These are phyloP conservation scores for Globisporangium spiculum DNA, from an alignment of 352 stramenopile species.

Conservation along the genomic window DNA sequence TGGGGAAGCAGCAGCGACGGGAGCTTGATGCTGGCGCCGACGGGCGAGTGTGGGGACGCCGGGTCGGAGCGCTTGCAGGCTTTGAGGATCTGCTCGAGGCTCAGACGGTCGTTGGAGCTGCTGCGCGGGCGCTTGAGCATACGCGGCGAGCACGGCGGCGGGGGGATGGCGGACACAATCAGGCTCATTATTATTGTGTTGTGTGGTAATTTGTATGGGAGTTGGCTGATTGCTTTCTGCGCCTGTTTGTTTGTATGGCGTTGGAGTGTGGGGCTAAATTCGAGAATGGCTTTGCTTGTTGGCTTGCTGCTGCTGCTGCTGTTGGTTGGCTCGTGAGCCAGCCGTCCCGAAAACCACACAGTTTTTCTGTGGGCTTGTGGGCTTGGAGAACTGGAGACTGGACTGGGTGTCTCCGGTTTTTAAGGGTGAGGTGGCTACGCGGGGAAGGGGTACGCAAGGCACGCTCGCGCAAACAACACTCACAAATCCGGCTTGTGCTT, in stretches of 20 bases:
- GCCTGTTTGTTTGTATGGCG: background rate
- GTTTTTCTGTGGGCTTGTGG: background rate
- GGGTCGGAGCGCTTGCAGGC: slow-evolving; percentile 48
- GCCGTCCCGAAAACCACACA: slow-evolving; percentile 1
- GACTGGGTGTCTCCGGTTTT: slow-evolving; percentile 3
- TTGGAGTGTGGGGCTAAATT: background rate
- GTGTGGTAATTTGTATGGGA: background rate
- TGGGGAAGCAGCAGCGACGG: background rate
- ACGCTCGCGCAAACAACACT: slow-evolving; percentile 9
- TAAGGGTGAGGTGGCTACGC: slow-evolving; percentile 7
- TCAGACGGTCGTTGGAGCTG: slow-evolving; percentile 43
- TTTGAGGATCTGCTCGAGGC: slow-evolving; percentile 54
- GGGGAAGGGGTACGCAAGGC: background rate
- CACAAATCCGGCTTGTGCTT: background rate
- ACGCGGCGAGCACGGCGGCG: slow-evolving; percentile 15
- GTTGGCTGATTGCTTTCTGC: background rate
- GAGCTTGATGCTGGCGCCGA: slow-evolving; percentile 9
- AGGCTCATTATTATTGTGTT: slow-evolving; percentile 48
- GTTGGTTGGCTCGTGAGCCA: background rate
- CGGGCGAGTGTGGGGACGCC: slow-evolving; percentile 48
- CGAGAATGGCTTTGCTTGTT: background rate
- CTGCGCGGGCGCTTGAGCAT: slow-evolving; percentile 61
- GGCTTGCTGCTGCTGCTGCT: background rate
- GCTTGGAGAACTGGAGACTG: background rate
- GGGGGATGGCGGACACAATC: slow-evolving; percentile 35